Conservation (phyloP, 176 grass and related monocot genomes). For the Cocos nucifera region DNA sequence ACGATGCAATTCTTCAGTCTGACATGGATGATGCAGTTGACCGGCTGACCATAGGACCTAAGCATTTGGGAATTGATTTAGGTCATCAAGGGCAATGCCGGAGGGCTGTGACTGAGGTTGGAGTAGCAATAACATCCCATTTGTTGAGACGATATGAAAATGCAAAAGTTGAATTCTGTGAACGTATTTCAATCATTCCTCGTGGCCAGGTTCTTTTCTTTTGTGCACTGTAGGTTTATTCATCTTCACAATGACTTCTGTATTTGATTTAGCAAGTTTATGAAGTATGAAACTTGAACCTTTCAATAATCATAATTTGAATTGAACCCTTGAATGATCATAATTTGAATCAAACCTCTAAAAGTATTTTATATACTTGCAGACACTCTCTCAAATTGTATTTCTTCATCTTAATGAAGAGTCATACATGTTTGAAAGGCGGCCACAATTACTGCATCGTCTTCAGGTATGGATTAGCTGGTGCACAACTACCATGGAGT, state of each 20-base stretch:
- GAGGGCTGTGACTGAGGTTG: slow-evolving; percentile 33
- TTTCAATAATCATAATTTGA: too few relatives aligned
- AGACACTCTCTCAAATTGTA: slow-evolving; percentile 25
- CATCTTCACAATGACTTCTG: too few relatives aligned
- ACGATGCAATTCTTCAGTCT: slow-evolving; percentile 30
- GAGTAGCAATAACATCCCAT: slow-evolving; percentile 31
- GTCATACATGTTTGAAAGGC: slow-evolving; percentile 28
- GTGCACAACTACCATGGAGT: too few relatives aligned
- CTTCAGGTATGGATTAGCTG: slow-evolving; percentile 8
- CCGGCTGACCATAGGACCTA: slow-evolving; percentile 25
- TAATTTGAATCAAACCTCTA: not conserved
- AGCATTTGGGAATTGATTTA: slow-evolving; percentile 19
- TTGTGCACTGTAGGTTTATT: not conserved
- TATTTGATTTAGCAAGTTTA: too few relatives aligned
- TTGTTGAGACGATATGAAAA: slow-evolving; percentile 27
- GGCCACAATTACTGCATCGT: slow-evolving; percentile 20
- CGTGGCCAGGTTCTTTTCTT: slow-evolving; percentile 17
- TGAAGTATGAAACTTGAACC: too few relatives aligned
- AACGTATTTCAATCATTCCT: slow-evolving; percentile 35
- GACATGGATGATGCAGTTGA: slow-evolving; percentile 37
- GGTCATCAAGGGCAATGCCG: slow-evolving; percentile 32
- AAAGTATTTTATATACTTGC: slow-evolving; percentile 1
- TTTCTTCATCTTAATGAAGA: slow-evolving; percentile 27
- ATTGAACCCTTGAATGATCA: too few relatives aligned
- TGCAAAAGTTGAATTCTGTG: slow-evolving; percentile 31